Percentiles rank a stretch among this genome's conserved stretches.
phyloP scores from a whole-genome alignment of 495 filamentous ascomycete genomes.

The Cetradonia linearis region DNA sequence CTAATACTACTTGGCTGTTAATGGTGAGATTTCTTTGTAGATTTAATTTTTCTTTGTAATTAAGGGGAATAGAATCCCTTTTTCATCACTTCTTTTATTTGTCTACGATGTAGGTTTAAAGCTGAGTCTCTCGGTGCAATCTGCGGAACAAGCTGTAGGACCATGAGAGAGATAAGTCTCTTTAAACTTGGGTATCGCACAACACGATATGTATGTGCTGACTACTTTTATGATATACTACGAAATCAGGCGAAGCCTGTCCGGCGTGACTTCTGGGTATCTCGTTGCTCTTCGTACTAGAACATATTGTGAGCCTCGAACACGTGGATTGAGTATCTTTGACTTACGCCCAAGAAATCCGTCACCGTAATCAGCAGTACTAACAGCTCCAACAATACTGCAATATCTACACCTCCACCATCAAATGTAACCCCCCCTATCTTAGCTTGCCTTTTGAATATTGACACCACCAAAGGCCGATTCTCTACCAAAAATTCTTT shows the following conservation, averaged over 20 bases:
- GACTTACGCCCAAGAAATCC: constrained; percentile 53
- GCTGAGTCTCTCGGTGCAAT: neutral
- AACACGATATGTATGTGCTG: neutral
- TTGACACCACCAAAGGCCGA: constrained; percentile 65
- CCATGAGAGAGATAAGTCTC: too few species aligned
- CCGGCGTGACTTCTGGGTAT: constrained; percentile 16
- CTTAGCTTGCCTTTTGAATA: constrained; percentile 83
- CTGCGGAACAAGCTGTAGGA: neutral
- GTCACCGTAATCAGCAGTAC: constrained; percentile 48
- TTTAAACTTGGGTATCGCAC: too few species aligned
- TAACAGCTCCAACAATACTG: constrained; percentile 50
- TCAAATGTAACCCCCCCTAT: constrained; percentile 48
- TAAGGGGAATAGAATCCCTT: too few species aligned
- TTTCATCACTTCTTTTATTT: too few species aligned
- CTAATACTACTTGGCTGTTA: too few species aligned
- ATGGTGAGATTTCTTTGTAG: too few species aligned
- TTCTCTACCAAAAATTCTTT: constrained; percentile 69
- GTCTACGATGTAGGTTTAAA: too few species aligned
- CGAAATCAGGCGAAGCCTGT: constrained; percentile 9
- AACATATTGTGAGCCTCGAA: constrained; percentile 1
- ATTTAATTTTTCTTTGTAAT: too few species aligned
- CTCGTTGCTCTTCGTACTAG: constrained; percentile 19
- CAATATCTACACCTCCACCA: constrained; percentile 33
- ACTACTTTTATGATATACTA: too few species aligned
- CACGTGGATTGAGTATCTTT: neutral